Conservation (phyloP, 2,329 filamentous ascomycete genomes). For the Zasmidium citrigriseum region DNA sequence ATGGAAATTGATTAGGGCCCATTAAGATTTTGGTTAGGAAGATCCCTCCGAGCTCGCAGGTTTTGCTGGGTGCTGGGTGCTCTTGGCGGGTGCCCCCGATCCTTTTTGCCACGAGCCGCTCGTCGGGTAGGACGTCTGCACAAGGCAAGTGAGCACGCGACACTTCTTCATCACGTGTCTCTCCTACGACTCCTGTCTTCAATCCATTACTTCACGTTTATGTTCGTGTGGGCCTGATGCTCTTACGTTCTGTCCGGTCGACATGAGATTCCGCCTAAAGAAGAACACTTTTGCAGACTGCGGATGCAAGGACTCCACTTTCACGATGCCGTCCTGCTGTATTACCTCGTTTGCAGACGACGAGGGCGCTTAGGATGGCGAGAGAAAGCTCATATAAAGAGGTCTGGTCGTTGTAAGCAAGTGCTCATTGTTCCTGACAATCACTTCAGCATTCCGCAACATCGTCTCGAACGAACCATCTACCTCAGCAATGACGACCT, state of each 20-base stretch:
- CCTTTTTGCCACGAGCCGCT: too few species aligned
- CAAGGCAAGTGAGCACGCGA: background rate
- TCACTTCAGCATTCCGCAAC: background rate
- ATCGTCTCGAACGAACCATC: background rate
- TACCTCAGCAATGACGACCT: slow-evolving; percentile 42
- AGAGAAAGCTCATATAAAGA: too few species aligned
- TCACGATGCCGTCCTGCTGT: background rate
- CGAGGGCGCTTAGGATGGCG: background rate
- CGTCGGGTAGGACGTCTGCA: background rate
- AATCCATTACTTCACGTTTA: background rate
- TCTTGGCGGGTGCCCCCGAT: too few species aligned
- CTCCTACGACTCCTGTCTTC: background rate
- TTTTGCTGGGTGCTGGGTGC: too few species aligned
- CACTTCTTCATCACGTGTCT: background rate
- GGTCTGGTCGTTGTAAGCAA: too few species aligned
- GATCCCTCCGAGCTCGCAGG: too few species aligned
- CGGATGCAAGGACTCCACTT: background rate
- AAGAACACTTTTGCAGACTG: background rate
- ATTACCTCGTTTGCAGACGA: background rate
- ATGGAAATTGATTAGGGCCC: too few species aligned
- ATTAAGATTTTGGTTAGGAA: too few species aligned
- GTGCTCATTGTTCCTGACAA: too few species aligned
- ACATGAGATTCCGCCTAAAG: background rate
- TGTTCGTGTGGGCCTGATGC: background rate
- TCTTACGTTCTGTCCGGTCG: background rate